phyloP scores from a whole-genome alignment of 768 basidiomycete genomes.

The Auricularia sp. region DNA sequence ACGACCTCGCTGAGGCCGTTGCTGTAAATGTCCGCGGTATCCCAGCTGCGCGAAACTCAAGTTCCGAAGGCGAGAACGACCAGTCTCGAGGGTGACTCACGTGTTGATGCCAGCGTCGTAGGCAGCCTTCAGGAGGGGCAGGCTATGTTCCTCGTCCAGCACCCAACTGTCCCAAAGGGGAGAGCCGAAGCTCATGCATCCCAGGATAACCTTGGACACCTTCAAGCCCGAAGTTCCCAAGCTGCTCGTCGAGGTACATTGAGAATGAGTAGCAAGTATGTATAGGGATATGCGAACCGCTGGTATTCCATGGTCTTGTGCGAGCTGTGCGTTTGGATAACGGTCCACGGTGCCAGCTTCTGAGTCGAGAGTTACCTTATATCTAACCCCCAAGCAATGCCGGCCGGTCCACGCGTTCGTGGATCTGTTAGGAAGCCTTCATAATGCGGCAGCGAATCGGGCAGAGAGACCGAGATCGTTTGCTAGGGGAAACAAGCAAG shows the following conservation, averaged over 20 bases:
- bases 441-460: no score
- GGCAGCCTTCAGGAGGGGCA: slow-evolving; percentile 18
- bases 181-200: slow-evolving; percentile 48
- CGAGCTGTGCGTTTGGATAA: no score
- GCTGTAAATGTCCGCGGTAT: slow-evolving; percentile 20
- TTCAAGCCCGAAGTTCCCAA: slow-evolving; percentile 52
- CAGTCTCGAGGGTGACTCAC: neutral
- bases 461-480: no score
- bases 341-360: no score
- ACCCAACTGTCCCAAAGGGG: slow-evolving; percentile 31
- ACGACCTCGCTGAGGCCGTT: slow-evolving; percentile 31
- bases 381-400: no score
- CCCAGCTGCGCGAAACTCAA: slow-evolving; percentile 14
- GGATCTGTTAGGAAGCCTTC: no score
- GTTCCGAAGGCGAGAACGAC: neutral
- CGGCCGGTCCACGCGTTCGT: no score
- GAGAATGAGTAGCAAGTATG: neutral
- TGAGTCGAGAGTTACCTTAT: no score
- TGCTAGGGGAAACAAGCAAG: no score
- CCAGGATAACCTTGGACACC: slow-evolving; percentile 56
- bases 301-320: neutral
- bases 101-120: slow-evolving; percentile 22
- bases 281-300: neutral
- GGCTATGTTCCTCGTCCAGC: slow-evolving; percentile 3
- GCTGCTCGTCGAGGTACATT: slow-evolving; percentile 4